phyloP scores from a whole-genome alignment of 208 protist species.

The Leishmania arabica region DNA sequence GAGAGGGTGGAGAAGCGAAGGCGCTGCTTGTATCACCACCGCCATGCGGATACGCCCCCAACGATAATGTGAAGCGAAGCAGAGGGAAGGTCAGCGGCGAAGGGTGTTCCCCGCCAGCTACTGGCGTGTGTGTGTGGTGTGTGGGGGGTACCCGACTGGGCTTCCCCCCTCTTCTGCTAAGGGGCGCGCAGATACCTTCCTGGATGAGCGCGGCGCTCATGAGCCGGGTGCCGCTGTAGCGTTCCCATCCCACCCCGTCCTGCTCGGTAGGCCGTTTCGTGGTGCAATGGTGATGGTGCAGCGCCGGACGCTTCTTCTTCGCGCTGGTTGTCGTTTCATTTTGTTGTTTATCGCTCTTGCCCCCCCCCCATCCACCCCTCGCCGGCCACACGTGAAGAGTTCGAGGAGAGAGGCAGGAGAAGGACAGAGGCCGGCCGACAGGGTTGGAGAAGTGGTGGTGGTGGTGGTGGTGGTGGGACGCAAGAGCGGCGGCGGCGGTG shows the following conservation, averaged over 20 bases:
- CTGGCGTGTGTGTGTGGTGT: background rate
- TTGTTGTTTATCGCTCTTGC: background rate
- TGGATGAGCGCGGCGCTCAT: background rate
- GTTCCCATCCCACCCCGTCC: no score
- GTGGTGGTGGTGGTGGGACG: background rate
- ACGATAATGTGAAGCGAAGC: background rate
- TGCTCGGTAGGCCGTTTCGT: background rate
- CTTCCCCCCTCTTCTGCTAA: background rate
- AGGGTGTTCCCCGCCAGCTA: background rate
- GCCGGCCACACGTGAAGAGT: no score
- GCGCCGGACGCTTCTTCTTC: background rate
- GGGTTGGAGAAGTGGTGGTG: background rate
- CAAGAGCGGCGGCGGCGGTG: background rate
- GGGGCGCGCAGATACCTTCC: no score
- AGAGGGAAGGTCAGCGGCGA: background rate
- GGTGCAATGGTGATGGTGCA: background rate
- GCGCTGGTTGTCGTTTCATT: background rate
- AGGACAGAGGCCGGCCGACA: background rate
- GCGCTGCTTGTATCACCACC: background rate
- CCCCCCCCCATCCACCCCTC: background rate
- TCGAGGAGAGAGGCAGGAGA: background rate
- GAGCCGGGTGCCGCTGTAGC: background rate
- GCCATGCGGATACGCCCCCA: background rate
- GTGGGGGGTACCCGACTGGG: background rate
- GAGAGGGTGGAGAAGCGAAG: background rate